Base-by-base conservation (phyloP, 352 stramenopile species). In the Globisporangium acanthophoron region DNA sequence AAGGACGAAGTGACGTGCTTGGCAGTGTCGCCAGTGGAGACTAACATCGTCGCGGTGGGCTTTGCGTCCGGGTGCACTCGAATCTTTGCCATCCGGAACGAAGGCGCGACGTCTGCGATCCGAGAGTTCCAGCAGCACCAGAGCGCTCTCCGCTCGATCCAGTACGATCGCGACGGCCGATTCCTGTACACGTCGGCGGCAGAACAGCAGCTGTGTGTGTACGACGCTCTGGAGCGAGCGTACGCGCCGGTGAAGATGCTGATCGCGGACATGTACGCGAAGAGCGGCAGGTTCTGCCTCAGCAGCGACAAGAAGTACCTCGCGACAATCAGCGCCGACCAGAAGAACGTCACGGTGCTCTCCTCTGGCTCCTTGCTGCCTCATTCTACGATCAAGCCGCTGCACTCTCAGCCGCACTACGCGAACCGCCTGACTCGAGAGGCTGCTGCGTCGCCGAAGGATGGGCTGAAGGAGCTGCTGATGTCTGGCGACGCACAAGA, bases 41-140 rank as follows among this genome's bases (percentile, higher is more conserved):
- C 64, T 33, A 72, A 73, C 2, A 67, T 88, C 21, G 70, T 90
- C 15, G 82, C 85, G 2, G 79, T 78, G 2, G 90, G 90, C 7
- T 97, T 96, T 59, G 74, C 56, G 13, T 94, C 83, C 13, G 88
- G 90, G 1, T 82, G 62, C 37, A 75, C 90, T n/a, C 81, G 91
- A 1, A 81, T 97, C 27, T 97, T 97, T 46, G 73, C 92, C 40
- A 71, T 97, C 2, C 67, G 44, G 21, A 50, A 61, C 12, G 63
- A 53, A 41, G 59, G 20, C 50, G 46, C 44, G 39, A 54, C 5
- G 31, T 66, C 61, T 11, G 72, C 92, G 11, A 12, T 94, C 7
- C 65, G 76, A n/a, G 85, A 94, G 59, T 88, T 92, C 59, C 74
- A 88, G 55, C 90, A 97, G 66, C 91, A 97, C 58, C 69, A 81